phyloP scores from a whole-genome alignment of 2,329 filamentous ascomycete genomes.

The Colletotrichum gigasporum region DNA sequence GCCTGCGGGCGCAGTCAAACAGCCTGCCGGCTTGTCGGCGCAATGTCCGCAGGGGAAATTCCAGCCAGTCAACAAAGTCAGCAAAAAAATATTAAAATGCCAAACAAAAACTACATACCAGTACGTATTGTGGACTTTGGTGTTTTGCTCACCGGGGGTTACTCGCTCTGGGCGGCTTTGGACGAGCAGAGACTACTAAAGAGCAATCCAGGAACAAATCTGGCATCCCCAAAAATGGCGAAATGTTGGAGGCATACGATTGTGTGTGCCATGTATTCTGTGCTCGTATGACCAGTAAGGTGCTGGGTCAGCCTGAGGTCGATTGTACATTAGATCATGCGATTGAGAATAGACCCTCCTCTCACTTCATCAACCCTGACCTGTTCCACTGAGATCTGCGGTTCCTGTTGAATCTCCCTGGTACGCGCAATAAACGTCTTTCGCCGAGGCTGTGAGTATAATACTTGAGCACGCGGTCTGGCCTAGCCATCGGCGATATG shows the following conservation, averaged over 20 bases:
- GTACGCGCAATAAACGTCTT: too few species aligned
- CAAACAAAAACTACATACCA: neutral
- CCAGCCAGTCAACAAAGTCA: neutral
- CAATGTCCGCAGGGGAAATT: neutral
- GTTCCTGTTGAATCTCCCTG: too few species aligned
- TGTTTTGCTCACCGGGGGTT: neutral
- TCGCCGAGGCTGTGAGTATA: too few species aligned
- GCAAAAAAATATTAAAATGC: neutral
- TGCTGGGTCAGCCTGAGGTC: neutral
- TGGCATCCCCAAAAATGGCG: neutral
- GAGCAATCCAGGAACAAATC: constrained; percentile 21
- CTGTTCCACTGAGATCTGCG: neutral
- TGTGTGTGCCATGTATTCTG: constrained; percentile 10
- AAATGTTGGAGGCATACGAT: neutral
- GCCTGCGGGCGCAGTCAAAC: too few species aligned
- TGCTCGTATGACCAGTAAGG: neutral
- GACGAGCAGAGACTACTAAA: constrained; percentile 27
- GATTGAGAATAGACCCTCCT: constrained; percentile 12
- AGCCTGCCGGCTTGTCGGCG: too few species aligned
- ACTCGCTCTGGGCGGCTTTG: constrained; percentile 5
- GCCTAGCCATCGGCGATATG: too few species aligned
- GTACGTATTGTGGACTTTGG: constrained; percentile 25
- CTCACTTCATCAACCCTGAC: too few species aligned
- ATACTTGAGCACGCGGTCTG: too few species aligned
- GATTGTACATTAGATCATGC: constrained; percentile 16